These are phyloP conservation scores for Trypanosoma cruzi DNA, from an alignment of 208 protist genomes.

Conservation along the genomic window DNA sequence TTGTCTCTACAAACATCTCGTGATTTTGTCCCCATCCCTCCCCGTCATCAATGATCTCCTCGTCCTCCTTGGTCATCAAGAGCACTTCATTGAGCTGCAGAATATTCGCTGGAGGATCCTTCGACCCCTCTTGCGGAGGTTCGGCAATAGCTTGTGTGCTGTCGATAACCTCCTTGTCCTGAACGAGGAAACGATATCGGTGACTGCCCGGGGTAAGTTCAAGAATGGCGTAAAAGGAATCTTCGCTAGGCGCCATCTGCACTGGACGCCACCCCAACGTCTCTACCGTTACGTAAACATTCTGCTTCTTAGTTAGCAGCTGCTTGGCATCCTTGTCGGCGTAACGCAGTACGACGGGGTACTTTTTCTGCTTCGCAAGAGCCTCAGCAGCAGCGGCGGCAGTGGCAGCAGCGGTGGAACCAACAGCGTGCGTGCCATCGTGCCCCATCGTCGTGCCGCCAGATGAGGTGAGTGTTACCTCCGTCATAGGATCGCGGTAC, in stretches of 20 bases:
- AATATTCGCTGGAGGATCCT: conserved; percentile 49
- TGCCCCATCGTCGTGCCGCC: conserved; percentile 8
- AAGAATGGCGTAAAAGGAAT: conserved; percentile 86
- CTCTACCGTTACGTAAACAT: conserved; percentile 67
- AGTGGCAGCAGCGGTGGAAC: too few relatives aligned
- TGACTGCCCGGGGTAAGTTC: conserved; percentile 78
- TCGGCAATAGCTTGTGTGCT: conserved; percentile 68
- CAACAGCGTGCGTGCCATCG: conserved; percentile 7
- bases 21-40: conserved; percentile 81
- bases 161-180: conserved; percentile 74
- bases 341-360: conserved; percentile 83
- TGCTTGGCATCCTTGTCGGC: conserved; percentile 54
- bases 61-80: conserved; percentile 72
- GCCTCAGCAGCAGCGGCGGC: too few relatives aligned
- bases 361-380: conserved; percentile 15
- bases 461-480: conserved; percentile 6
- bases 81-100: conserved; percentile 75
- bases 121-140: background rate
- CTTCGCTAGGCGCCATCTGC: conserved; percentile 81
- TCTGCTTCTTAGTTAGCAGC: conserved; percentile 47
- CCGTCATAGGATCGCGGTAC: conserved; percentile 29
- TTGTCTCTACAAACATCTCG: conserved; percentile 82
- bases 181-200: conserved; percentile 81
- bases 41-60: conserved; percentile 82
- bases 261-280: conserved; percentile 66